These are phyloP conservation scores for Stevia rebaudiana DNA, from an alignment of 140 eudicot species.

Conservation along the genomic window DNA sequence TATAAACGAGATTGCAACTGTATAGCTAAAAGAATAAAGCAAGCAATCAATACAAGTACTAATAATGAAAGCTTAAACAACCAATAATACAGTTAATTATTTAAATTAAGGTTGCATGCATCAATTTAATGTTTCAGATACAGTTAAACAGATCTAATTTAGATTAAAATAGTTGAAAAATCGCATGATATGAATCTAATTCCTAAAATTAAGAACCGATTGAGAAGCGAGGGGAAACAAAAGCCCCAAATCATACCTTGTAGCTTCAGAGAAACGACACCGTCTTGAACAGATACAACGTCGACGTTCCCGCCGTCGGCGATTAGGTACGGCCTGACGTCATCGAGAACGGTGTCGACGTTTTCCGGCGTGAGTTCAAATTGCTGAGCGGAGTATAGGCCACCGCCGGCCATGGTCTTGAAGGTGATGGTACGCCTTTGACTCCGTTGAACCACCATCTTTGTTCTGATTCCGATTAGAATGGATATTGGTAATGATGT, in stretches of 20 bases:
- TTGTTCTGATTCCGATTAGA: conserved; percentile 4
- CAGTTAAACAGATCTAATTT: neutral
- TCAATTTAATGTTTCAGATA: neutral
- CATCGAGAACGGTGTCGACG: conserved; percentile 82
- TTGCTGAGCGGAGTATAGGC: conserved; percentile 63
- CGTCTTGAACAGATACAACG: conserved; percentile 72
- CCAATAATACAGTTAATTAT: neutral
- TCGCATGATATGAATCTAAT: neutral
- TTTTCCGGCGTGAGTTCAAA: conserved; percentile 62
- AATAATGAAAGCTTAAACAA: too few relatives aligned
- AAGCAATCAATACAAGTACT: neutral
- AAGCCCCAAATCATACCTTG: conserved; percentile 43
- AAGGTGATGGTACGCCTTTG: conserved; percentile 16
- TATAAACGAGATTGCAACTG: too few relatives aligned
- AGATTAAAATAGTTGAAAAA: neutral
- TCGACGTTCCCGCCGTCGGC: conserved; percentile 92
- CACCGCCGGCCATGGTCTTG: conserved; percentile 26
- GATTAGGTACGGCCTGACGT: conserved; percentile 83
- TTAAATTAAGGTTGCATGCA: neutral
- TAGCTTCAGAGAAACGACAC: conserved; percentile 73
- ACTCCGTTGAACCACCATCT: neutral
- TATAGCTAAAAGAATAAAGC: neutral
- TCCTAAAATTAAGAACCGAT: neutral
- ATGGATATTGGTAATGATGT: neutral
- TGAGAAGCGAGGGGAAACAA: neutral